Evolutionary conservation across 169 alveolate genomes (phyloP), one percentile per base, ranked within the genome.

Genomic region (Plasmodium gonderi): DNA sequence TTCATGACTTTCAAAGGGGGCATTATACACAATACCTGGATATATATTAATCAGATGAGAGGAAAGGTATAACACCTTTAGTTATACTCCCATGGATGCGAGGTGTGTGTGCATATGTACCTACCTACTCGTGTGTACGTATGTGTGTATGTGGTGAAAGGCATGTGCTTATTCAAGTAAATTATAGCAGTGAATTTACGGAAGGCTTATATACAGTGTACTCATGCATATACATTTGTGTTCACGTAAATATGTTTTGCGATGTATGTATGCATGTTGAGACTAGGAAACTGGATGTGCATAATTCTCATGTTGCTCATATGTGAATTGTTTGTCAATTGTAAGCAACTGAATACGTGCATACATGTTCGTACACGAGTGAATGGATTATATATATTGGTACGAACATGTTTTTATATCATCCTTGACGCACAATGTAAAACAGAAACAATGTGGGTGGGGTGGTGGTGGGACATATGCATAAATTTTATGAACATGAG

Each of bases 391-490:
- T n/a, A n/a, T n/a, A n/a, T n/a, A n/a, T n/a, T n/a, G n/a, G n/a
- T n/a, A n/a, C n/a, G n/a, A n/a, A n/a, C n/a, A n/a, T n/a, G n/a
- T n/a, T n/a, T 4, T 60, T 60, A 60, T 36, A 60, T 36, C 40
- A 11, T 60, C 38, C 33, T 12, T 5, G n/a, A 36, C 72, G 72
- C 72, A 6, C 72, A 29, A 20, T 36, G 26, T n/a, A 60, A 60
- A 60, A 60, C 72, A 60, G 40, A 60, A 60, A 60, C 72, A 60
- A 60, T 29, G 72, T n/a, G n/a, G n/a, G n/a, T n/a, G n/a, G n/a
- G n/a, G n/a, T n/a, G n/a, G n/a, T n/a, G n/a, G n/a, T n/a, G 69
- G 72, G 72, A 36, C 40, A 60, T 23, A 20, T 60, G 36, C 72
- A 60, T 60, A 60, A 60, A 60, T 14, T 60, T 60, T 60, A 29